Evolutionary conservation across 2,329 filamentous ascomycete genomes (phyloP), one percentile per base, ranked within the genome.

Genomic region (Stagonosporopsis rhizophila): DNA sequence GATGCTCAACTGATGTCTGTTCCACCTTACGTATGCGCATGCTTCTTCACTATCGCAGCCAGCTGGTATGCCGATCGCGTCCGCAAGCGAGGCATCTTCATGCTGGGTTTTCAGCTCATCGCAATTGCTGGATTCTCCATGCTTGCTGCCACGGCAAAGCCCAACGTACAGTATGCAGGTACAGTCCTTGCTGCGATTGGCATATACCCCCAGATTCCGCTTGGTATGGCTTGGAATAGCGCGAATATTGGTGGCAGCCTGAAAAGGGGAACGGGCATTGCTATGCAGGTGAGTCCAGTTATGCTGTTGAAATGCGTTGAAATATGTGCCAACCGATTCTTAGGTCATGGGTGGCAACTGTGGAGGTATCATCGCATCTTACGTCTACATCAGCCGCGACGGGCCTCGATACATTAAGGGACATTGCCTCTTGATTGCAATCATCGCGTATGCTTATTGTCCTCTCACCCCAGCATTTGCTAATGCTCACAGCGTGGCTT

Each of bases 291-390:
- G 32, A 37, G 41, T 39, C 14, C 11, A n/a, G 14, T 2, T 12
- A 19, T 9, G 6, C 15, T 28, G 11, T 22, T n/a, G 17, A 3
- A 2, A 4, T 20, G 7, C 11, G 17, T 11, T 7, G 37, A 3
- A 4, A 17, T 4, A 19, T 39, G n/a, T 11, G 14, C n/a, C 50
- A 22, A 56, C 35, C 14, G 8, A 6, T 23, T 8, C 7, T 14
- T 27, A 56, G 52, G 79, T 83, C 35, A 82, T 81, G 56, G 79
- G 81, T 19, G 81, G 80, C 4, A 78, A 79, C 22, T 81, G 96
- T 45, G 95, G 95, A 70, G 92, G 92, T 27, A 85, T 96, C n/a
- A 82, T 85, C 46, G 77, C 82, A 1, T 76, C 78, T 4, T 83
- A 81, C 59, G 76, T 84, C 14, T 85, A 82, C 59, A 69, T 79